Base-by-base conservation (phyloP, 192 early-diverging fungal species). In the Coemansia sp. region DNA sequence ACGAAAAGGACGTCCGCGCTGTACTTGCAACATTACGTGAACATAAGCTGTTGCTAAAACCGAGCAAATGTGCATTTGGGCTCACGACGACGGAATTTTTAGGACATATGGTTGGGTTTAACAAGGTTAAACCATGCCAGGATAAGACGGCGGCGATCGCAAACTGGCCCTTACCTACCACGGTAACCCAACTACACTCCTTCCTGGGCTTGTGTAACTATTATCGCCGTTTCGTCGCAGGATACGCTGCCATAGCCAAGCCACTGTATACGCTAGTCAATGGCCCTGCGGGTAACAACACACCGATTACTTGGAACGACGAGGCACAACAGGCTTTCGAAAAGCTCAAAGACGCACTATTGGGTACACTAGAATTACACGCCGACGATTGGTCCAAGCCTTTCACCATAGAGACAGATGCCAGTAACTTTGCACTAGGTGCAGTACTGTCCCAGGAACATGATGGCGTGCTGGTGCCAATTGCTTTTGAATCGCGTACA, bases 401-500 rank as follows among this genome's bases (percentile, higher is more conserved):
- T 2, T 42, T 42, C 14, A n/a, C 41, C 3, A 7, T 67, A 0
- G 57, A 67, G 14, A 51, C 51, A 15, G 61, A 69, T 21, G 61
- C 55, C 1, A 52, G 55, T 0, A 23, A 48, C 24, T 21, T 19
- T 30, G 60, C 61, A 27, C 9, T 57, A 0, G 67, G 67, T 9
- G 61, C 50, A 10, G 49, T 57, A 1, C 45, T 69, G 33, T 40
- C 52, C 1, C 60, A 69, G 18, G 41, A 57, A 14, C 55, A 57
- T 21, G 41, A 43, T 12, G 4, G 30, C 9, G 4, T 5, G 0
- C 58, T 55, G 49, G 27, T 37, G n/a, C 66, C 66, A 13, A 53
- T 68, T 13, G 66, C 66, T 0, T 68, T 52, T 12, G 42, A 62
- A 9, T 68, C 59, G 9, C 34, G 37, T 4, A 68, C 61, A 25